Evolutionary conservation across 2,329 filamentous ascomycete species (phyloP).

Genomic region (Cladophialophora psammophila): DNA sequence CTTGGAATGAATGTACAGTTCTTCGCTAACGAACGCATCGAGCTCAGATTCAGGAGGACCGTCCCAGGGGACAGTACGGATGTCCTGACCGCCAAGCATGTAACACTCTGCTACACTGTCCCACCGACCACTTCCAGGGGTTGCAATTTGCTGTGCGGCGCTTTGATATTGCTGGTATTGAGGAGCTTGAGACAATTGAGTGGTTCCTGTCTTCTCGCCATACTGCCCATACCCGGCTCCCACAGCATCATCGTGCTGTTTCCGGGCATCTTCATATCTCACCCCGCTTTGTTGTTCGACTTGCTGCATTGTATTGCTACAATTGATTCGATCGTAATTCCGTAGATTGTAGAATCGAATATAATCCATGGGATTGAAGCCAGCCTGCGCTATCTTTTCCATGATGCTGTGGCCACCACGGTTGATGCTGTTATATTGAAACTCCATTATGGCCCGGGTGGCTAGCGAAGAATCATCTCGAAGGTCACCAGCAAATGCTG

Average conservation of each 20-base stretch:
- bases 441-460: constrained; percentile 87
- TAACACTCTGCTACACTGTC: constrained; percentile 82
- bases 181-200: constrained; percentile 28
- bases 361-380: constrained; percentile 74
- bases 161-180: constrained; percentile 75
- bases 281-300: constrained; percentile 54
- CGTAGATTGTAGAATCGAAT: constrained; percentile 86
- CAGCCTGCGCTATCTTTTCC: constrained; percentile 69
- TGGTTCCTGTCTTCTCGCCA: constrained; percentile 42
- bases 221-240: constrained; percentile 55
- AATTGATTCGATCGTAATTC: constrained; percentile 83
- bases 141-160: constrained; percentile 63
- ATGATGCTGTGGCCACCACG: constrained; percentile 80
- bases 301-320: constrained; percentile 46
- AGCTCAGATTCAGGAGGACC: constrained; percentile 63
- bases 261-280: constrained; percentile 54
- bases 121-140: constrained; percentile 64
- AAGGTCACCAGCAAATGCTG: constrained; percentile 82
- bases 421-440: constrained; percentile 81
- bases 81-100: constrained; percentile 78
- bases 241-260: constrained; percentile 56
- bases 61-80: constrained; percentile 69
- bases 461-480: constrained; percentile 74
- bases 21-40: constrained; percentile 68
- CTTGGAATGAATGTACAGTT: constrained; percentile 67